Evolutionary conservation across 768 basidiomycete species (phyloP).

Genomic region (Pisolithus marmoratus): DNA sequence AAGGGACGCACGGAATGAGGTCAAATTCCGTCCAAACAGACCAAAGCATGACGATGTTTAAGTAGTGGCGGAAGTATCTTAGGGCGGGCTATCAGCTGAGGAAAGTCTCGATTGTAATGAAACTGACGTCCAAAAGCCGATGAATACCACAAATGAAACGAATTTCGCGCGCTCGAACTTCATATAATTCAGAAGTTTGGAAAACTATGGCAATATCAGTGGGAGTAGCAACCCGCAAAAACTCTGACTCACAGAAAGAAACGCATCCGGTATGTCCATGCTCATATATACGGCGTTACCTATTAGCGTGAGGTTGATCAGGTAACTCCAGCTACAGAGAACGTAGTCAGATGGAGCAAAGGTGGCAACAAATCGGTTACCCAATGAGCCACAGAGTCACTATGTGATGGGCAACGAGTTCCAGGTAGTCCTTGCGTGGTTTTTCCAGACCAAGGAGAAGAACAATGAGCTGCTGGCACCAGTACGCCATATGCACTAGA

Average conservation of each 20-base stretch:
- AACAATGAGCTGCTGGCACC: conserved; percentile 90
- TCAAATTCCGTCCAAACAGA: conserved; percentile 81
- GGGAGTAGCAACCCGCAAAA: not conserved
- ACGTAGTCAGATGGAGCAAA: conserved; percentile 1
- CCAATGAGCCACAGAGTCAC: conserved; percentile 94
- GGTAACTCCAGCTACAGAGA: conserved; percentile 71
- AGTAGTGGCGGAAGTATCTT: conserved; percentile 91
- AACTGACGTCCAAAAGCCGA: conserved; percentile 77
- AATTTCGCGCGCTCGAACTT: conserved; percentile 59
- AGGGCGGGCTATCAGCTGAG: not conserved
- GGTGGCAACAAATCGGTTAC: conserved; percentile 34
- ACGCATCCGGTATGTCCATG: conserved; percentile 94
- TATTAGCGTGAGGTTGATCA: conserved; percentile 75
- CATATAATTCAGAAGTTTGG: conserved; percentile 88
- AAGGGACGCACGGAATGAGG: conserved; percentile 58
- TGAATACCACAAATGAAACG: conserved; percentile 57
- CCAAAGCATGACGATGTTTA: conserved; percentile 81
- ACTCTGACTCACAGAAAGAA: conserved; percentile 62
- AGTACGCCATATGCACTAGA: conserved; percentile 88
- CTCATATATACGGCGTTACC: conserved; percentile 91
- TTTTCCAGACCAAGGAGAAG: conserved; percentile 85
- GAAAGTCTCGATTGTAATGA: not conserved
- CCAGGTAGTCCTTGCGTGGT: conserved; percentile 85
- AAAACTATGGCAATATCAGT: conserved; percentile 41
- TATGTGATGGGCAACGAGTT: conserved; percentile 85